These are phyloP conservation scores for Penicillium argentinense DNA, from an alignment of 495 filamentous ascomycete genomes.

Conservation along the genomic window DNA sequence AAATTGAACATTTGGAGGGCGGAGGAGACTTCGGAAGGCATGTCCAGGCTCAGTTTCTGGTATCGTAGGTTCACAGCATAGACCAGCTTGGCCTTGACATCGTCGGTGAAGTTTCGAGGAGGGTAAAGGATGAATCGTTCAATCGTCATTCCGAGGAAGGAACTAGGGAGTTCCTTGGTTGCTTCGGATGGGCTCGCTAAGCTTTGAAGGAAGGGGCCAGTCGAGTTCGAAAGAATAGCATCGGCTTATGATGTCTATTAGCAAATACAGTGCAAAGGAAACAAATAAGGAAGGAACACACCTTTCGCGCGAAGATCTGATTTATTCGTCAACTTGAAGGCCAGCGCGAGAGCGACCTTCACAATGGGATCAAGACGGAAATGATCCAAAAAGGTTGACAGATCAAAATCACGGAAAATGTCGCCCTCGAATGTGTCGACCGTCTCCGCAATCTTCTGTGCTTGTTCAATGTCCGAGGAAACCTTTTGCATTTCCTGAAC, in stretches of 20 bases:
- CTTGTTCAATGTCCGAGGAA: slow-evolving; percentile 72
- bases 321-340: slow-evolving; percentile 77
- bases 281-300: slow-evolving; percentile 41
- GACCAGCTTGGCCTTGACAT: slow-evolving; percentile 65
- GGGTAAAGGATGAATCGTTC: slow-evolving; percentile 80
- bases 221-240: slow-evolving; percentile 73
- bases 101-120: slow-evolving; percentile 76
- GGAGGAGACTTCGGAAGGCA: slow-evolving; percentile 71
- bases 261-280: too few species aligned
- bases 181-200: slow-evolving; percentile 57
- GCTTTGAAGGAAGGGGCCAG: slow-evolving; percentile 70
- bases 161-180: slow-evolving; percentile 61
- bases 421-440: slow-evolving; percentile 85
- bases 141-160: slow-evolving; percentile 72
- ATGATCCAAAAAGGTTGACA: slow-evolving; percentile 88
- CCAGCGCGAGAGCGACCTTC: slow-evolving; percentile 84
- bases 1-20: slow-evolving; percentile 72
- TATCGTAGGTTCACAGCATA: slow-evolving; percentile 70
- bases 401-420: slow-evolving; percentile 90
- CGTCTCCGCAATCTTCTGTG: slow-evolving; percentile 86
- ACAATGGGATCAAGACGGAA: slow-evolving; percentile 86
- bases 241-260: too few species aligned
- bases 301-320: slow-evolving; percentile 86
- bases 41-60: slow-evolving; percentile 54
- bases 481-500: slow-evolving; percentile 84